Conservation (phyloP, 1,284 basidiomycete species). For the Tilletia horrida region DNA sequence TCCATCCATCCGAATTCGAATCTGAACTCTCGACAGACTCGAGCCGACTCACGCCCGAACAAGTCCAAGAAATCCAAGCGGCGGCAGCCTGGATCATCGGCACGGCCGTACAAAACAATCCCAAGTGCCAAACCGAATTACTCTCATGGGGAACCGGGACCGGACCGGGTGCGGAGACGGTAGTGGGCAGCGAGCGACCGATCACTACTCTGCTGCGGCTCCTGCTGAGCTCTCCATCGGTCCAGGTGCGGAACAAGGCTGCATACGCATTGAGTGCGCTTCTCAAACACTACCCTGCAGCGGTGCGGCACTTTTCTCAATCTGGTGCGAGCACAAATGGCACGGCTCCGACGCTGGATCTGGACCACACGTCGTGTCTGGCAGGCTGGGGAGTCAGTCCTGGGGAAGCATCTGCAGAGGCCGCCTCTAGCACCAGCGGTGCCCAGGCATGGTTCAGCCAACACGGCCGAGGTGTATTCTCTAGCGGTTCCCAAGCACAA, state of each 20-base stretch:
- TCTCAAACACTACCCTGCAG: slow-evolving; percentile 74
- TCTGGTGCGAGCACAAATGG: background rate
- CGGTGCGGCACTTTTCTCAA: slow-evolving; percentile 62
- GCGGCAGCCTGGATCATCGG: slow-evolving; percentile 87
- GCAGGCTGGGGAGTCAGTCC: background rate
- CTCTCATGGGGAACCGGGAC: slow-evolving; percentile 60
- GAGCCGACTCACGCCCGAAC: slow-evolving; percentile 2
- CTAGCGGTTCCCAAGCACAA: too few species aligned
- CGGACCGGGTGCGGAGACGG: slow-evolving; percentile 7
- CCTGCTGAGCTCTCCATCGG: background rate
- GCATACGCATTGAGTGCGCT: slow-evolving; percentile 81
- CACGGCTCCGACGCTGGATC: background rate
- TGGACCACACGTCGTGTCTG: slow-evolving; percentile 14
- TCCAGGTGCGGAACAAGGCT: slow-evolving; percentile 64
- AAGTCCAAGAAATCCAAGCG: slow-evolving; percentile 60
- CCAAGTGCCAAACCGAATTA: slow-evolving; percentile 72
- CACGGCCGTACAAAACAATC: slow-evolving; percentile 92
- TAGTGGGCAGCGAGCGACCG: slow-evolving; percentile 43
- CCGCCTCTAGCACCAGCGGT: background rate
- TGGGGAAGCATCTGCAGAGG: background rate
- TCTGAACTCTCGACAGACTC: background rate
- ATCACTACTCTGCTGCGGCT: slow-evolving; percentile 14
- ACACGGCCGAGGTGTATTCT: background rate
- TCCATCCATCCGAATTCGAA: slow-evolving; percentile 62
- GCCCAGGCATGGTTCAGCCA: slow-evolving; percentile 12